These are phyloP conservation scores for Talaromyces pinophilus DNA, from an alignment of 2,329 filamentous ascomycete genomes.

Conservation along the genomic window DNA sequence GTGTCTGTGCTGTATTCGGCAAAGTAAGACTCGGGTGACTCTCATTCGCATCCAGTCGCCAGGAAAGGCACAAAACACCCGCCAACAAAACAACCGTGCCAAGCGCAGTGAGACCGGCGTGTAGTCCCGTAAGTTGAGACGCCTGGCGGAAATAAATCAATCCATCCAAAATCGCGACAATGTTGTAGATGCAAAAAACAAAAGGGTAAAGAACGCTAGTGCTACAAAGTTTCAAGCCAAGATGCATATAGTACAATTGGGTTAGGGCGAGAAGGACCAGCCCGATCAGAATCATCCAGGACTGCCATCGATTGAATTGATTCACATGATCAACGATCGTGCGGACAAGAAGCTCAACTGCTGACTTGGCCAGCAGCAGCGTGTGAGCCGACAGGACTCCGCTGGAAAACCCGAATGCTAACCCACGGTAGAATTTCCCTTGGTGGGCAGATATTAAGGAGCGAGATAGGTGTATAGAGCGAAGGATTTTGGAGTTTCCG, in stretches of 20 bases:
- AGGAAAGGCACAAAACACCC: conserved; percentile 88
- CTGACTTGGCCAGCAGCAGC: conserved; percentile 90
- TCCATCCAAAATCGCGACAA: conserved; percentile 94
- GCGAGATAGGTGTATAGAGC: conserved; percentile 49
- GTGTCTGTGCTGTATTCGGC: conserved; percentile 61
- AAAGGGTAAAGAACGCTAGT: conserved; percentile 95
- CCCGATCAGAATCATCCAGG: conserved; percentile 84
- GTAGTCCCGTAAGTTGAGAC: conserved; percentile 71
- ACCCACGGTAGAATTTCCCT: conserved; percentile 74
- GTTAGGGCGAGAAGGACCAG: conserved; percentile 80
- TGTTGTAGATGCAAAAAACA: conserved; percentile 99
- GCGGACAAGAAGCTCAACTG: conserved; percentile 86
- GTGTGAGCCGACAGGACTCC: conserved; percentile 93
- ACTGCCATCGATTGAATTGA: conserved; percentile 93
- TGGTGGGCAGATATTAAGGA: conserved; percentile 55
- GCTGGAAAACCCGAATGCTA: conserved; percentile 85
- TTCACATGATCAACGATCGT: conserved; percentile 85
- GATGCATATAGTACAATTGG: conserved; percentile 93
- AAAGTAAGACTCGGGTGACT: conserved; percentile 38
- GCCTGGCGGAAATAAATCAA: conserved; percentile 95
- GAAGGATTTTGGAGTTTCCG: conserved; percentile 35
- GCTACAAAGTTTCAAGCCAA: conserved; percentile 89
- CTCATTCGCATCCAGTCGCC: conserved; percentile 76
- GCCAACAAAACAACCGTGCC: conserved; percentile 83
- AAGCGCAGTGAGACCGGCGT: conserved; percentile 72